Conservation (phyloP, 805 yeast genomes). For the Nematodospora valgi region DNA sequence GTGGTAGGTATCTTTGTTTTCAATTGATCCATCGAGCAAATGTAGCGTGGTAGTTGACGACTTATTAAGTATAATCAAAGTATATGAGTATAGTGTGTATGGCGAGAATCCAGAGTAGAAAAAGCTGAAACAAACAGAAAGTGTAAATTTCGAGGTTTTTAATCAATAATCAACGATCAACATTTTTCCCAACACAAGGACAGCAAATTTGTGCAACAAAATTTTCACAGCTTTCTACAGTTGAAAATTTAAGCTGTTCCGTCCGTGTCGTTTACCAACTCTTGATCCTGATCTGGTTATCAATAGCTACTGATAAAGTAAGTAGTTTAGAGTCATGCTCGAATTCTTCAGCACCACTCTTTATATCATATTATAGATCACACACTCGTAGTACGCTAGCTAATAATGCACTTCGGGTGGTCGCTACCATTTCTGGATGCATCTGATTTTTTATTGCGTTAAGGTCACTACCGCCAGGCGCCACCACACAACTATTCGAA, state of each 20-base stretch:
- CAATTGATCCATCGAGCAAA: constrained; percentile 10
- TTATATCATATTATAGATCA: too few species aligned
- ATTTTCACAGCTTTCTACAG: neutral
- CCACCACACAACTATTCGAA: too few species aligned
- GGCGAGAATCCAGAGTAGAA: neutral
- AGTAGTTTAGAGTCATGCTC: too few species aligned
- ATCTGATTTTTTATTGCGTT: too few species aligned
- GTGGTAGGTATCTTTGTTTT: constrained; percentile 8
- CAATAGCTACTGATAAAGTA: neutral
- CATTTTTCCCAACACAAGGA: neutral
- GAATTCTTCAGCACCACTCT: too few species aligned
- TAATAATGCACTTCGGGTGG: too few species aligned
- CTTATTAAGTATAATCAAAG: too few species aligned
- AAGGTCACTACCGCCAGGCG: too few species aligned
- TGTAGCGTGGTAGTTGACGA: too few species aligned
- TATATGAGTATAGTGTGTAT: neutral
- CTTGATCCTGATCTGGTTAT: neutral
- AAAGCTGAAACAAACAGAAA: constrained; percentile 2
- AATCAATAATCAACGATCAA: constrained; percentile 1
- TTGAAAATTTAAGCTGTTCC: neutral
- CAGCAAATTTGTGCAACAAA: neutral
- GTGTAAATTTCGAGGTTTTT: constrained; percentile 1
- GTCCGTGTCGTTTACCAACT: neutral
- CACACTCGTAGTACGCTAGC: too few species aligned
- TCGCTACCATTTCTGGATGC: too few species aligned